Evolutionary conservation across 257 asterid genomes (phyloP), one percentile per base, ranked within the genome.

Genomic region (Lycium ferocissimum): DNA sequence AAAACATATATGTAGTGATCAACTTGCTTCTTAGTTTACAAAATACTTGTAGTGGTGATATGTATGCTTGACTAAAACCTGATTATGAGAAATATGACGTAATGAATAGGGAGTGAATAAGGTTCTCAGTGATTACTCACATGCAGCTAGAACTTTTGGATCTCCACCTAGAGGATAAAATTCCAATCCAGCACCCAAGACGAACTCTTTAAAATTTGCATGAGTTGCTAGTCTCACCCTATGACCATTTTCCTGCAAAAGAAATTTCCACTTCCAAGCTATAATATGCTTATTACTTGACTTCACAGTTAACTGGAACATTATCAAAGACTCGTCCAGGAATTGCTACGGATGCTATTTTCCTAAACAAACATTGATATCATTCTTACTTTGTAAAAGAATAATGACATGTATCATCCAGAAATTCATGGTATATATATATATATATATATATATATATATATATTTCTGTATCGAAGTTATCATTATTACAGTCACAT

Each of bases 161-260:
- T 95, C 98, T 63, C 98, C 98, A 49, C 98, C 98, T 20, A 95
- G 98, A 83, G 98, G 95, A 85, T 88, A 94, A 88, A 95, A 94
- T 92, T 95, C 98, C 90, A 95, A 88, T 14, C 98, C 98, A 83
- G 98, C 92, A 56, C 91, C 62, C 90, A 91, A 81, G 65, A 95
- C 98, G 62, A 95, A 95, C 83, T 94, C 98, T 90, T 88, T 90
- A 84, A 95, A 95, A 91, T 95, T 94, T 53, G 94, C 87, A 84
- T 95, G 98, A 61, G 98, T 91, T 35, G 98, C 98, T 62, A 95
- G 88, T 85, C 98, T 89, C 85, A 94, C 98, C 87, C 98, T 89
- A 87, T 95, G 98, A 66, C 98, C 98, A 88, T 89, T 88, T 75
- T 89, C 94, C 98, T 95, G 98, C 89, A 86, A 87, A 85, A 78